Percentiles rank a stretch among this genome's conserved stretches.
These are phyloP conservation scores for Calycina marina DNA, from an alignment of 2,329 filamentous ascomycete genomes.

Conservation along the genomic window DNA sequence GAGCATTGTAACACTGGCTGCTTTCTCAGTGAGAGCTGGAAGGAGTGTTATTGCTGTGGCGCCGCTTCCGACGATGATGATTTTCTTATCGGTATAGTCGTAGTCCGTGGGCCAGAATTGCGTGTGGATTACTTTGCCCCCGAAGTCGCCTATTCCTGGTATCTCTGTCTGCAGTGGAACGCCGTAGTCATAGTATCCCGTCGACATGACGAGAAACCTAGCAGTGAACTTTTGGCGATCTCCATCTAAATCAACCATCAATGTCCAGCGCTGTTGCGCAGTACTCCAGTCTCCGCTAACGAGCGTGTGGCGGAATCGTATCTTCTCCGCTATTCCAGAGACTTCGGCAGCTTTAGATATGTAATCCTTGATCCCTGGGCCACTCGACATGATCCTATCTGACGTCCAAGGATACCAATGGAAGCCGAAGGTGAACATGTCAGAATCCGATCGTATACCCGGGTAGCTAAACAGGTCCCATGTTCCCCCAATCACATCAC, in stretches of 20 bases:
- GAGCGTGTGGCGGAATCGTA: constrained; percentile 36
- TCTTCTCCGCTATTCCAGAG: constrained; percentile 38
- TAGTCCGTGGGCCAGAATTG: constrained; percentile 60
- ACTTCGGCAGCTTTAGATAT: constrained; percentile 34
- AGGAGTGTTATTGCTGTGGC: constrained; percentile 67
- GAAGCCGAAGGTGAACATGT: constrained; percentile 50
- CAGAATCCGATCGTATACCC: constrained; percentile 50
- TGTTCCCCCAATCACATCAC: constrained; percentile 55
- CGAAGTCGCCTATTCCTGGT: constrained; percentile 43
- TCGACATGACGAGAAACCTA: constrained; percentile 42
- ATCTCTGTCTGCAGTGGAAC: constrained; percentile 37
- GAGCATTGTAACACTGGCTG: constrained; percentile 58
- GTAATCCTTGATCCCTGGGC: constrained; percentile 37
- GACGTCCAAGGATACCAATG: constrained; percentile 54
- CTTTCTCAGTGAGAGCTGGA: constrained; percentile 50
- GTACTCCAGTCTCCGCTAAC: constrained; percentile 38
- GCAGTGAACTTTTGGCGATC: constrained; percentile 19
- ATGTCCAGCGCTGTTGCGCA: constrained; percentile 35
- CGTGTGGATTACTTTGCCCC: constrained; percentile 47
- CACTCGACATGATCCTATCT: constrained; percentile 34
- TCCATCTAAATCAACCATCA: constrained; percentile 27
- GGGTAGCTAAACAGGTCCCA: constrained; percentile 71
- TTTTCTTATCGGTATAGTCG: constrained; percentile 43
- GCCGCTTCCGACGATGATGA: constrained; percentile 29
- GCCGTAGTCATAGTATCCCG: constrained; percentile 51